Conservation (phyloP, 306 rosid genomes). For the Adenanthera pavonina region DNA sequence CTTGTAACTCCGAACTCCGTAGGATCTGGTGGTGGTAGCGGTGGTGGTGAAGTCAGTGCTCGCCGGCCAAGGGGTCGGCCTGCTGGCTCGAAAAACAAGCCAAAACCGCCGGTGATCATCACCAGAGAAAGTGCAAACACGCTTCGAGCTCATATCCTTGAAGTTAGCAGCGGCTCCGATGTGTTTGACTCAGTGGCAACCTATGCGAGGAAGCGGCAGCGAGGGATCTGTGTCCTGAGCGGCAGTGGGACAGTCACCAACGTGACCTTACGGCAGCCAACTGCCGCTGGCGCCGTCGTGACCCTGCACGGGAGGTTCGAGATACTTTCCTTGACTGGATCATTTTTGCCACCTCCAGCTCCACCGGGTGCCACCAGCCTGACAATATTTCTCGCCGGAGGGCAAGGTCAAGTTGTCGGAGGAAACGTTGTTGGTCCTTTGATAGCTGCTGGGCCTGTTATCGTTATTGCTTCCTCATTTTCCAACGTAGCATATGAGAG, state of each 20-base stretch:
- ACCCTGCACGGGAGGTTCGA: slow-evolving; percentile 77
- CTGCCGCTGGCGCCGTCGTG: slow-evolving; percentile 60
- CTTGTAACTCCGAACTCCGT: slow-evolving; percentile 55
- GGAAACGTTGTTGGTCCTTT: slow-evolving; percentile 88
- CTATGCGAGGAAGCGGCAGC: slow-evolving; percentile 74
- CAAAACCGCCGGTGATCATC: slow-evolving; percentile 83
- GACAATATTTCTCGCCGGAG: slow-evolving; percentile 75
- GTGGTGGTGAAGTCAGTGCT: neutral
- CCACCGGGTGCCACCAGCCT: slow-evolving; percentile 90
- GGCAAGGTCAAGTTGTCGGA: slow-evolving; percentile 90
- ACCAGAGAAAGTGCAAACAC: slow-evolving; percentile 89
- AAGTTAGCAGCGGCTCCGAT: slow-evolving; percentile 76
- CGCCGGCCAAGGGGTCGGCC: slow-evolving; percentile 89
- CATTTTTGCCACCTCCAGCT: slow-evolving; percentile 88
- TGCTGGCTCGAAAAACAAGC: slow-evolving; percentile 78
- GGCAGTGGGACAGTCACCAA: slow-evolving; percentile 85
- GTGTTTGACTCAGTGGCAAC: slow-evolving; percentile 82
- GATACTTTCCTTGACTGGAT: slow-evolving; percentile 77
- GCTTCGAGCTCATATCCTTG: slow-evolving; percentile 87
- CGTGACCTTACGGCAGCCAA: slow-evolving; percentile 72
- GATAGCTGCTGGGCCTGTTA: slow-evolving; percentile 83
- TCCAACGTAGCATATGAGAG: slow-evolving; percentile 93
- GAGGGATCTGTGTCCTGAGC: slow-evolving; percentile 87
- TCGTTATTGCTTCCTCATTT: slow-evolving; percentile 86
- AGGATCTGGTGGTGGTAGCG: slow-evolving; percentile 54